phyloP scores from a whole-genome alignment of 805 yeast species.

The Wickerhamomyces bovis region DNA sequence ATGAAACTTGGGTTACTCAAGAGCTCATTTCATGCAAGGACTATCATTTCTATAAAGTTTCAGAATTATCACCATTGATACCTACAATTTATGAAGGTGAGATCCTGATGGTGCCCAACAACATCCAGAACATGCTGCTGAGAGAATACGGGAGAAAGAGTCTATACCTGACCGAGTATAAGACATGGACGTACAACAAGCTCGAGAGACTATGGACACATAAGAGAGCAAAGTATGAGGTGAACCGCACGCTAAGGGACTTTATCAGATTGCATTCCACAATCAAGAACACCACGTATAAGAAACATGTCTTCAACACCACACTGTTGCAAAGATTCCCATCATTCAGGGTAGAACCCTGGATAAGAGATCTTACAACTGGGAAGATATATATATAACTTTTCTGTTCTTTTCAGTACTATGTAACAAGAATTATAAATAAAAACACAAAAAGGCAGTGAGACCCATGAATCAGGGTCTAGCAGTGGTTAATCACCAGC shows the following conservation, averaged over 20 bases:
- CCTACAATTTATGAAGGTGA: slow-evolving; percentile 56
- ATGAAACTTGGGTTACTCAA: neutral
- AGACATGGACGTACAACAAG: slow-evolving; percentile 35
- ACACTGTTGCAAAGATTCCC: slow-evolving; percentile 6
- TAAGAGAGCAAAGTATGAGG: slow-evolving; percentile 12
- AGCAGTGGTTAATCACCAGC: neutral
- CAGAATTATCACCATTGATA: slow-evolving; percentile 45
- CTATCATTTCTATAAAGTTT: slow-evolving; percentile 44
- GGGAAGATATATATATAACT: slow-evolving; percentile 1
- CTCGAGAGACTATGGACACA: slow-evolving; percentile 14
- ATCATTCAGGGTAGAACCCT: slow-evolving; percentile 14
- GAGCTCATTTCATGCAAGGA: slow-evolving; percentile 43
- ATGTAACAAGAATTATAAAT: neutral
- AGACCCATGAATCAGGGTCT: neutral
- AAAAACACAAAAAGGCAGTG: neutral
- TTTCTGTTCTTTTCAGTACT: neutral
- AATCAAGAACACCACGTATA: slow-evolving; percentile 16
- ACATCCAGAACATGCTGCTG: slow-evolving; percentile 33
- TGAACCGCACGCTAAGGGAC: slow-evolving; percentile 8
- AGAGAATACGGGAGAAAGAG: slow-evolving; percentile 40
- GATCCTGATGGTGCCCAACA: slow-evolving; percentile 47
- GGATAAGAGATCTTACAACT: slow-evolving; percentile 8
- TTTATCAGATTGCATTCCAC: slow-evolving; percentile 13
- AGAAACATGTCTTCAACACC: slow-evolving; percentile 13
- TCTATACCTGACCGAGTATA: slow-evolving; percentile 30